Base-by-base conservation (phyloP, 768 basidiomycete species). In the Cystofilobasidium macerans region DNA sequence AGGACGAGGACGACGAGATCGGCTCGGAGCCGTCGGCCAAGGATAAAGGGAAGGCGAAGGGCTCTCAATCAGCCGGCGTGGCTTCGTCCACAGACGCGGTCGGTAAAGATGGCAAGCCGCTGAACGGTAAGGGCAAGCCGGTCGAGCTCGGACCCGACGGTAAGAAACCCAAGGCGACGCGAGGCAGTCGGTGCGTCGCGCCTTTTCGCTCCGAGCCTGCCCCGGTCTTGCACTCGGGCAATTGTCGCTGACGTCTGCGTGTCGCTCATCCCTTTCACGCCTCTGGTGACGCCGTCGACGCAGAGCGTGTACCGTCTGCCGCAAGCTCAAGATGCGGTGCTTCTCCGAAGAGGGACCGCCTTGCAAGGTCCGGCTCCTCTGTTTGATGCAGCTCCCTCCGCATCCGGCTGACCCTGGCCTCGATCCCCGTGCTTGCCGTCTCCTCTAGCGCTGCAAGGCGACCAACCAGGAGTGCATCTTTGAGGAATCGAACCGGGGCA, bases 401-500 rank as follows among this genome's bases (percentile, higher is more conserved):
- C 11, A 43, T 43, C 14, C n/a, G n/a, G n/a, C n/a, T n/a, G n/a
- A n/a, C n/a, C n/a, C n/a, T n/a, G n/a, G n/a, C n/a, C 18, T 32
- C 56, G 14, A 14, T n/a, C 56, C 28, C 12, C 13, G 18, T 20
- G 28, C 18, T 18, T 54, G 20, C 11, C 13, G 18, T n/a, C 18
- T 48, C 3, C 18, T 40, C 7, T 24, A 68, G 67, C 85, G 91
- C 26, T 95, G 91, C 69, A 71, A 71, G 61, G 64, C 72, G 28
- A 73, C 73, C 1, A 71, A 71, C 2, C 74, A 93, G 72, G 89
- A 94, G 71, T 99, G 95, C 73, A 83, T 95, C 51, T 98, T 99
- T 69, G 92, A 98, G 78, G 94, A 97, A 75, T 90, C 88, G 1
- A 93, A 97, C 74, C 83, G 95, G 57, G 95, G 95, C 47, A 94